phyloP scores from a whole-genome alignment of 495 filamentous ascomycete genomes.

The Tuber melanosporum region DNA sequence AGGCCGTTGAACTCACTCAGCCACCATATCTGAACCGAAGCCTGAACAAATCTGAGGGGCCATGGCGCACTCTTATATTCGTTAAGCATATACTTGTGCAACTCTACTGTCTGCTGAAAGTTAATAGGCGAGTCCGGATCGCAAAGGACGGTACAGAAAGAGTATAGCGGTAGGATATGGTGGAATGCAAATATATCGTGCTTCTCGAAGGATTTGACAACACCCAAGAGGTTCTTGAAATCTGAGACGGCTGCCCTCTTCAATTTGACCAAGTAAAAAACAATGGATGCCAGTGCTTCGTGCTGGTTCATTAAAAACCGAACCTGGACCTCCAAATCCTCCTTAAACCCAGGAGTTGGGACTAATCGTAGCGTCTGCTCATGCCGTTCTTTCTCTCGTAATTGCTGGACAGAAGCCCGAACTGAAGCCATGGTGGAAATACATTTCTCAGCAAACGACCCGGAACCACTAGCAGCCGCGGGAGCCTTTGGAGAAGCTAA shows the following conservation, averaged over 20 bases:
- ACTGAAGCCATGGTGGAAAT: conserved; percentile 65
- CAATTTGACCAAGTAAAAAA: conserved; percentile 69
- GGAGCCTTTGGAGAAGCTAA: conserved; percentile 42
- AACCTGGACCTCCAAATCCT: conserved; percentile 67
- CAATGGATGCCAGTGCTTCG: conserved; percentile 70
- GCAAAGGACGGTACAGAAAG: conserved; percentile 67
- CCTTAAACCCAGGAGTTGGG: conserved; percentile 54
- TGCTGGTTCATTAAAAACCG: conserved; percentile 73
- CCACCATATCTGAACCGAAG: conserved; percentile 72
- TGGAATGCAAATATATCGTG: conserved; percentile 69
- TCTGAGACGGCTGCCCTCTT: conserved; percentile 62
- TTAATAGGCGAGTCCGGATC: conserved; percentile 58
- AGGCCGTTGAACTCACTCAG: conserved; percentile 85
- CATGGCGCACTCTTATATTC: conserved; percentile 60
- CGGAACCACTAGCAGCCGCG: conserved; percentile 13
- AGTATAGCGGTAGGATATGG: conserved; percentile 66
- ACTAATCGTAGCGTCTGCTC: conserved; percentile 60
- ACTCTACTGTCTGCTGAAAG: conserved; percentile 58
- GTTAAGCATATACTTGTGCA: conserved; percentile 61
- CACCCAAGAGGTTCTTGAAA: conserved; percentile 60
- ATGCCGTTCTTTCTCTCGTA: conserved; percentile 66
- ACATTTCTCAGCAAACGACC: conserved; percentile 60
- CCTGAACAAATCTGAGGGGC: conserved; percentile 65
- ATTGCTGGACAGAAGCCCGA: conserved; percentile 61
- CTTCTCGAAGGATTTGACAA: conserved; percentile 60